These are phyloP conservation scores for Phytophthora citrophthora DNA, from an alignment of 352 stramenopile genomes.

Conservation along the genomic window DNA sequence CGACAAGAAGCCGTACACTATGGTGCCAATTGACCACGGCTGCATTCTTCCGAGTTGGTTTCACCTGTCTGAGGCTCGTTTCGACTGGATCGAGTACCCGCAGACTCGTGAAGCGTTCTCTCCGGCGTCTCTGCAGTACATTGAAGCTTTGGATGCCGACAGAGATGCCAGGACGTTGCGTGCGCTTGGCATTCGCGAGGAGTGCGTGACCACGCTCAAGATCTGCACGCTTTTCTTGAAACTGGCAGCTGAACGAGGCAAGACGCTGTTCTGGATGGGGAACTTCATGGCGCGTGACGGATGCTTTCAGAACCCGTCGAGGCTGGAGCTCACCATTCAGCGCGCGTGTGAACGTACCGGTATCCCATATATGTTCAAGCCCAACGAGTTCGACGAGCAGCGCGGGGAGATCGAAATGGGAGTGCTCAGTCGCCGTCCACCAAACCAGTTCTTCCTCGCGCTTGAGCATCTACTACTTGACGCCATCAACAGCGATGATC, in stretches of 20 bases:
- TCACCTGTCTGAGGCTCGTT: constrained; percentile 76
- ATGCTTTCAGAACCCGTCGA: constrained; percentile 72
- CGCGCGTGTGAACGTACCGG: constrained; percentile 46
- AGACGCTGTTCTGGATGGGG: constrained; percentile 71
- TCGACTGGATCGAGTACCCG: constrained; percentile 85
- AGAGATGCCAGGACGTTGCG: constrained; percentile 59
- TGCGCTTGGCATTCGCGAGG: constrained; percentile 66
- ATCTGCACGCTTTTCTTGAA: constrained; percentile 82
- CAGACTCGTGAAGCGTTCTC: constrained; percentile 72
- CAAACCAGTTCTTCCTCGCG: constrained; percentile 62
- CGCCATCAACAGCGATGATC: constrained; percentile 25
- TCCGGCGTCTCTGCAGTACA: constrained; percentile 49
- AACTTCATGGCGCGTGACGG: constrained; percentile 71
- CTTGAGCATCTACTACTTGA: constrained; percentile 48
- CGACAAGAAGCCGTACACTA: constrained; percentile 79
- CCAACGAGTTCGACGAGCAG: constrained; percentile 67
- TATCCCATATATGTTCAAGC: constrained; percentile 63
- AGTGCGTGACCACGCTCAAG: constrained; percentile 75
- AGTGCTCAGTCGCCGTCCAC: constrained; percentile 71
- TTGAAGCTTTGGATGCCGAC: constrained; percentile 57
- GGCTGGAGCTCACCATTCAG: constrained; percentile 56
- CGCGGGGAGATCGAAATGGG: constrained; percentile 57
- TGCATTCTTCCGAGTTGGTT: constrained; percentile 86
- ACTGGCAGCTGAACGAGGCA: constrained; percentile 49
- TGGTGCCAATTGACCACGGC: constrained; percentile 80